These are phyloP conservation scores for Phytophthora ohioensis DNA, from an alignment of 352 stramenopile genomes.

Conservation along the genomic window DNA sequence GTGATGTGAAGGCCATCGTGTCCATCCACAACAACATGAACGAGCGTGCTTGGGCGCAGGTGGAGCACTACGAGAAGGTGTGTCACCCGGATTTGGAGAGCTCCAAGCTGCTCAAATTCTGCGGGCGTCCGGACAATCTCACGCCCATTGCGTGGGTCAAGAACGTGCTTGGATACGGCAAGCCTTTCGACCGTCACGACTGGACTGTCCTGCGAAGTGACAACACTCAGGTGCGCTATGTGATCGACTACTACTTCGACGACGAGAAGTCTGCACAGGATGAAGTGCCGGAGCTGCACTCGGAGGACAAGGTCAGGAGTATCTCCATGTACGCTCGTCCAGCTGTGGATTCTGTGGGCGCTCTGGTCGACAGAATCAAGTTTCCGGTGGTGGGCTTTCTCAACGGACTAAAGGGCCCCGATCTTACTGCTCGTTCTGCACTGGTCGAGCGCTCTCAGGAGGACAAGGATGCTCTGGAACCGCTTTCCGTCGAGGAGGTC, in stretches of 20 bases:
- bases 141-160: conserved; percentile 96
- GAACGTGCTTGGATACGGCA: conserved; percentile 81
- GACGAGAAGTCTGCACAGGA: conserved; percentile 84
- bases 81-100: conserved; percentile 74
- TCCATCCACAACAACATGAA: conserved; percentile 99
- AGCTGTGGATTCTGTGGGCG: conserved; percentile 79
- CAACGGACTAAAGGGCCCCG: conserved; percentile 54
- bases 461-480: conserved; percentile 49
- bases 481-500: conserved; percentile 76
- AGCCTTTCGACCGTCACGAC: conserved; percentile 98
- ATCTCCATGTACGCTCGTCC: conserved; percentile 91
- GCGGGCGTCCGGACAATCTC: conserved; percentile 96
- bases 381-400: conserved; percentile 71
- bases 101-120: conserved; percentile 97
- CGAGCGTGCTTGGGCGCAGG: conserved; percentile 97
- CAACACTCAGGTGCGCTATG: conserved; percentile 95
- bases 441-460: conserved; percentile 55
- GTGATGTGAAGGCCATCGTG: conserved; percentile 95
- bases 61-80: conserved; percentile 97
- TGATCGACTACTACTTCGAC: conserved; percentile 99
- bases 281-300: conserved; percentile 87
- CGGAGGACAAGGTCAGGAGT: conserved; percentile 83
- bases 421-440: conserved; percentile 57
- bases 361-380: conserved; percentile 84
- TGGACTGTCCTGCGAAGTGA: conserved; percentile 95